Base-by-base conservation (phyloP, 1,139 yeast genomes). In the Yamadazyma atmosphaerica region DNA sequence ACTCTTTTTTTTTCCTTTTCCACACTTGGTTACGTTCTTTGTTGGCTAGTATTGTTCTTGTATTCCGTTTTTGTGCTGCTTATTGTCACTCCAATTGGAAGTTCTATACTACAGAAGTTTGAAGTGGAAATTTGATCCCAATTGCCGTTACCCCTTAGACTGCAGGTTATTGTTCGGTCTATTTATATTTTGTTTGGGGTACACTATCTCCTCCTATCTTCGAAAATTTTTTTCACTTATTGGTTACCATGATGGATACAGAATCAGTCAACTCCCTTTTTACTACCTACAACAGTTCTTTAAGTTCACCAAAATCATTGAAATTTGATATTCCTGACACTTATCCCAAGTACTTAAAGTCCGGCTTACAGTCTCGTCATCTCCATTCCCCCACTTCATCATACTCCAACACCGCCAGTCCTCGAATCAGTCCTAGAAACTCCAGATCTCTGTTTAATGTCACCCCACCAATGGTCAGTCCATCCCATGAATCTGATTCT, bases 221-320 rank as follows among this genome's bases (percentile, higher is more conserved):
- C 22, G 22, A 19, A 19, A 23, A 23, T 23, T 23, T 23, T 23
- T 23, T 23, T 7, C 26, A 23, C 26, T 11, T 10, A 12, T 23
- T 23, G 26, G 26, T 23, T 10, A 23, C 26, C 26, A 23, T 7
- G 26, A 28, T 28, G 21, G 33, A 30, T 18, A 18, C 24, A 9
- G 33, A 30, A 9, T 18, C 24, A 18, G 33, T 19, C 9, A 33
- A 24, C 33, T 41, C 44, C 2, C 22, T 34, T 15, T 41, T 41
- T 23, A 36, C 42, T 21, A 24, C 10, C 21, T 8, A 28, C 15
- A 11, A 32, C 5, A 34, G 38, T 23, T 37, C 46, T 6, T 33
- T 39, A 14, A 36, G 34, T 10, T 42, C 49, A 2, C 50, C 49
- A 6, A 37, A 29, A 16, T 41, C 47, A 2, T 13, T 34, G 7